Evolutionary conservation across 331 rosid species (phyloP).

Genomic region (Quercus lobata): DNA sequence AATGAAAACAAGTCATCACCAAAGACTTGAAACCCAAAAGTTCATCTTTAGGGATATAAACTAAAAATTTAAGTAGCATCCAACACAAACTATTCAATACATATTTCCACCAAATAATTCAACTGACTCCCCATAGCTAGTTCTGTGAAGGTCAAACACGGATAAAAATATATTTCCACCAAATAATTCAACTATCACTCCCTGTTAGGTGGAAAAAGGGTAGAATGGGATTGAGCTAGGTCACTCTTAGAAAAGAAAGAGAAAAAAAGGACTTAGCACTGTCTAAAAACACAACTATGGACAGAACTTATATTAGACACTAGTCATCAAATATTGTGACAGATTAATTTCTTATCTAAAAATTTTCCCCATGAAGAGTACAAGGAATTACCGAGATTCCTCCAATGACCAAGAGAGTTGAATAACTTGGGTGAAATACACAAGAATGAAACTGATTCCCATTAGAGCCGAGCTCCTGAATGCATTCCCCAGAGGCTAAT

Average conservation of each 20-base stretch:
- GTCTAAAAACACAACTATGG: background rate
- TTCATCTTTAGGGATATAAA: background rate
- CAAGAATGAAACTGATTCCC: slow-evolving; percentile 41
- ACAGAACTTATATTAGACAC: background rate
- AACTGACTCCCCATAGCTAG: background rate
- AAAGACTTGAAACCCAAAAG: background rate
- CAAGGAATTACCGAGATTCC: slow-evolving; percentile 34
- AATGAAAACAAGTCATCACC: background rate
- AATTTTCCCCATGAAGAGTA: background rate
- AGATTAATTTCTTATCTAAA: background rate
- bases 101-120: background rate
- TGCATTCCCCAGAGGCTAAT: slow-evolving; percentile 41
- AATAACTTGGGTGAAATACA: slow-evolving; percentile 49
- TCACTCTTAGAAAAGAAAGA: background rate
- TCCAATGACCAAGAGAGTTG: slow-evolving; percentile 45
- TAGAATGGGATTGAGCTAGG: background rate
- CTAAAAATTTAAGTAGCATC: background rate
- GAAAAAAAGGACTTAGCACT: background rate
- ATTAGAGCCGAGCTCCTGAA: slow-evolving; percentile 37
- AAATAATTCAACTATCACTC: too few species aligned
- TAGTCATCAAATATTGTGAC: background rate
- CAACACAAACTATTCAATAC: background rate
- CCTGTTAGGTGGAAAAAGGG: background rate
- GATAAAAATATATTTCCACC: background rate
- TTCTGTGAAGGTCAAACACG: background rate